A percentile compares a stretch with the other conserved stretches of the same genome.
phyloP scores from a whole-genome alignment of 257 asterid species.

The Nyctanthes arbortristis region DNA sequence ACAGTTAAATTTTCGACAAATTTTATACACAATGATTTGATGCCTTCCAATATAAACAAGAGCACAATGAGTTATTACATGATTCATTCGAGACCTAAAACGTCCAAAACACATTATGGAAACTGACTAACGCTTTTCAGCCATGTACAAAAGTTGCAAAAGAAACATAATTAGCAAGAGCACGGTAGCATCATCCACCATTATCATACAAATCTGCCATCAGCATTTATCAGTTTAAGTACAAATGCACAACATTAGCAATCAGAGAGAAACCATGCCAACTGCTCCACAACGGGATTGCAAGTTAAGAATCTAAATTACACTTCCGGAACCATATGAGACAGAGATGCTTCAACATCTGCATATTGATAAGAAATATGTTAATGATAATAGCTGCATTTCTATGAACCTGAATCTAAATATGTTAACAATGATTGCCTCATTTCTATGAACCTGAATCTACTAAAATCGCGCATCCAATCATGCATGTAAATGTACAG shows the following conservation, averaged over 20 bases:
- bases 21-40: slow-evolving; percentile 13
- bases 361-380: slow-evolving; percentile 15
- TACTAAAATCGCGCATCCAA: no score
- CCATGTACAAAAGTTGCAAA: slow-evolving; percentile 22
- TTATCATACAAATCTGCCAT: slow-evolving; percentile 18
- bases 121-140: slow-evolving; percentile 24
- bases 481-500: neutral
- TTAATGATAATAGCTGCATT: no score
- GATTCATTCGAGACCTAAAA: slow-evolving; percentile 18
- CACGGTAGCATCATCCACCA: no score
- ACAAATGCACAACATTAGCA: slow-evolving; percentile 17
- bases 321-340: slow-evolving; percentile 2
- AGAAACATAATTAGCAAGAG: slow-evolving; percentile 11
- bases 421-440: no score
- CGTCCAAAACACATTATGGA: slow-evolving; percentile 8
- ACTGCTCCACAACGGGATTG: slow-evolving; percentile 8
- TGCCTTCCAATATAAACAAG: slow-evolving; percentile 6
- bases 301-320: slow-evolving; percentile 15
- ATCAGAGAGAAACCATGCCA: slow-evolving; percentile 1
- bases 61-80: neutral
- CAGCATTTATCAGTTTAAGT: slow-evolving; percentile 23
- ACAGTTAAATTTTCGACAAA: slow-evolving; percentile 2
- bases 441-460: no score
- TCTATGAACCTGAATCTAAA: no score
- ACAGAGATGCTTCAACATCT: slow-evolving; percentile 21